These are phyloP conservation scores for Lasiodiplodia sp. DNA, from an alignment of 2,329 filamentous ascomycete species.

Conservation along the genomic window DNA sequence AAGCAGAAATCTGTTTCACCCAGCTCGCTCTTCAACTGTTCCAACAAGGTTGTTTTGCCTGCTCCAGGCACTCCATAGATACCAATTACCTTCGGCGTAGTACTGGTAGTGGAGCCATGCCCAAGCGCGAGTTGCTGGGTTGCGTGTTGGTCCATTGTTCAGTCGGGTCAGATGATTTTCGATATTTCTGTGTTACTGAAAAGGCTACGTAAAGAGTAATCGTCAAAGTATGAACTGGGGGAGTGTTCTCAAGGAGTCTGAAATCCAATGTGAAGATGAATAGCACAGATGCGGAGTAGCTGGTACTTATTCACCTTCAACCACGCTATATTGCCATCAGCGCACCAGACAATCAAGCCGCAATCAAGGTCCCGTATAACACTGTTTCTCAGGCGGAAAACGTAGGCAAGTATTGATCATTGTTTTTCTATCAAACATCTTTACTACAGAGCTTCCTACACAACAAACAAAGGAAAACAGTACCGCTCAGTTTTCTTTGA, in stretches of 20 bases:
- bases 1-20: constrained; percentile 50
- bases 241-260: background rate
- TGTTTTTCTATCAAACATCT: too few species aligned
- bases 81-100: constrained; percentile 46
- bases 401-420: too few species aligned
- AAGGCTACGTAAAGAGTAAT: background rate
- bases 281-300: background rate
- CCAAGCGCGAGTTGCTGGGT: too few species aligned
- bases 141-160: too few species aligned
- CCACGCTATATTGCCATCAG: background rate
- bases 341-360: too few species aligned
- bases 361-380: too few species aligned
- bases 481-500: too few species aligned
- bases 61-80: constrained; percentile 63
- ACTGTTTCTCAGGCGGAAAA: too few species aligned
- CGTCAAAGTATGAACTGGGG: background rate
- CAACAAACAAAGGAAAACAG: too few species aligned
- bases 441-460: too few species aligned
- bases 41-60: constrained; percentile 60
- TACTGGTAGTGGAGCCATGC: constrained; percentile 47
- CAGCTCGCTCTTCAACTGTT: constrained; percentile 49
- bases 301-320: background rate
- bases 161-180: too few species aligned
- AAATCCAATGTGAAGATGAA: background rate
- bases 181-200: background rate